A percentile compares a stretch with the other conserved stretches of the same genome.
Evolutionary conservation across 2,329 filamentous ascomycete genomes (phyloP).

Genomic region (Fusarium ambrosium): DNA sequence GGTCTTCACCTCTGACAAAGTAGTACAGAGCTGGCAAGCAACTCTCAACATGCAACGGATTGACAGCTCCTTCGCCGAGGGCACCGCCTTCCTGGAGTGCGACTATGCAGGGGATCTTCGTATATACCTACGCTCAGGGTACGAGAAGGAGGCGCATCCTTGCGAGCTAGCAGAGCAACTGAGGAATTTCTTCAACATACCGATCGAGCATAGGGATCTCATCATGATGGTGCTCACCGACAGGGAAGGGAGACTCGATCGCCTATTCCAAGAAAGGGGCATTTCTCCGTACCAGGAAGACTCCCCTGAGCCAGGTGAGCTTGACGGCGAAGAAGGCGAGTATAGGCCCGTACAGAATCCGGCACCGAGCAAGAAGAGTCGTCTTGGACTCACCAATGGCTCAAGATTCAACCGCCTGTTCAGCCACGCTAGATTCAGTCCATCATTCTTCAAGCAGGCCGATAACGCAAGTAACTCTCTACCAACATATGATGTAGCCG

Average conservation of each 20-base stretch:
- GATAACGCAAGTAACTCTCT: not conserved
- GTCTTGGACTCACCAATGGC: not conserved
- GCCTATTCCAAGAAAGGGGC: conserved; percentile 9
- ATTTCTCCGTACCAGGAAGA: conserved; percentile 8
- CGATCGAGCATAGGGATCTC: conserved; percentile 1
- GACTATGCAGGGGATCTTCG: conserved; percentile 7
- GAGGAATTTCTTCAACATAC: conserved; percentile 7
- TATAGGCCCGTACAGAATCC: not conserved
- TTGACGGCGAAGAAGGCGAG: not conserved
- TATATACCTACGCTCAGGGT: conserved; percentile 7
- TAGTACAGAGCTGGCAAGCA: conserved; percentile 13
- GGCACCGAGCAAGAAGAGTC: not conserved
- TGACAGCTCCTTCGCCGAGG: conserved; percentile 7
- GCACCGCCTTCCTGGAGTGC: conserved; percentile 9
- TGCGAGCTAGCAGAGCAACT: conserved; percentile 16
- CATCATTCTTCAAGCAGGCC: not conserved
- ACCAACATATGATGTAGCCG: not conserved
- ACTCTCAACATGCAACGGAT: not conserved
- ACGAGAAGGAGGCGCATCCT: conserved; percentile 2
- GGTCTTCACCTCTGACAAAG: not conserved
- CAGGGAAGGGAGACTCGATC: not conserved
- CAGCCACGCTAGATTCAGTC: conserved; percentile 1
- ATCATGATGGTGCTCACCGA: not conserved
- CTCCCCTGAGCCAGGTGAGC: not conserved
- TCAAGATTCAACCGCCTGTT: conserved; percentile 10